These are phyloP conservation scores for Thinopyrum elongatum DNA, from an alignment of 176 grass and related monocot species.

Conservation along the genomic window DNA sequence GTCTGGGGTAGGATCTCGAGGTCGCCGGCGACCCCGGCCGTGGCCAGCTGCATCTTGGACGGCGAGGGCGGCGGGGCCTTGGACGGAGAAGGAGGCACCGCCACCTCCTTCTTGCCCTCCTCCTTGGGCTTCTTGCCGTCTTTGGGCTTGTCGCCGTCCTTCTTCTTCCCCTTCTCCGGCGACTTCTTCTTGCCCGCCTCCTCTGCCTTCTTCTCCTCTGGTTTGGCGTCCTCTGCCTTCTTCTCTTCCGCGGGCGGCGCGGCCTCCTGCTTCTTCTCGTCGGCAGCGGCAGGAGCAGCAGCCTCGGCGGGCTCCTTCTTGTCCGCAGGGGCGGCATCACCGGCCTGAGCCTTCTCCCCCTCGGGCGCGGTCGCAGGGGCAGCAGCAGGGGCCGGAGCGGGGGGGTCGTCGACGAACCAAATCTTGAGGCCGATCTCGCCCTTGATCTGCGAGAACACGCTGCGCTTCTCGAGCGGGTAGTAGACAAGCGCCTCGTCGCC, in stretches of 20 bases:
- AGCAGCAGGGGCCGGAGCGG: not conserved
- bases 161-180: slow-evolving; percentile 56
- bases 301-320: slow-evolving; percentile 29
- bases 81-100: slow-evolving; percentile 26
- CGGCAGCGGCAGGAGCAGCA: slow-evolving; percentile 1
- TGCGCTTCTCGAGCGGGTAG: slow-evolving; percentile 95
- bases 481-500: slow-evolving; percentile 76
- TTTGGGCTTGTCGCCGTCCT: slow-evolving; percentile 54
- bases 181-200: slow-evolving; percentile 49
- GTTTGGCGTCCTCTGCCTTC: slow-evolving; percentile 45
- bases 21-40: slow-evolving; percentile 46
- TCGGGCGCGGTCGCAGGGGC: not conserved
- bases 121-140: slow-evolving; percentile 49
- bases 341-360: slow-evolving; percentile 1
- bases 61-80: slow-evolving; percentile 47
- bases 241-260: slow-evolving; percentile 41
- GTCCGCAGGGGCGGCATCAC: not conserved
- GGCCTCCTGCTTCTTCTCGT: slow-evolving; percentile 32
- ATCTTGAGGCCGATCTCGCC: slow-evolving; percentile 89
- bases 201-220: slow-evolving; percentile 50
- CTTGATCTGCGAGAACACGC: slow-evolving; percentile 96
- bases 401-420: slow-evolving; percentile 73
- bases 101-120: slow-evolving; percentile 30
- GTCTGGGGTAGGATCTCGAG: slow-evolving; percentile 65
- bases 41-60: slow-evolving; percentile 50